Evolutionary conservation across 306 rosid species (phyloP), one percentile per base, ranked within the genome.

Genomic region (Canavalia ensiformis): DNA sequence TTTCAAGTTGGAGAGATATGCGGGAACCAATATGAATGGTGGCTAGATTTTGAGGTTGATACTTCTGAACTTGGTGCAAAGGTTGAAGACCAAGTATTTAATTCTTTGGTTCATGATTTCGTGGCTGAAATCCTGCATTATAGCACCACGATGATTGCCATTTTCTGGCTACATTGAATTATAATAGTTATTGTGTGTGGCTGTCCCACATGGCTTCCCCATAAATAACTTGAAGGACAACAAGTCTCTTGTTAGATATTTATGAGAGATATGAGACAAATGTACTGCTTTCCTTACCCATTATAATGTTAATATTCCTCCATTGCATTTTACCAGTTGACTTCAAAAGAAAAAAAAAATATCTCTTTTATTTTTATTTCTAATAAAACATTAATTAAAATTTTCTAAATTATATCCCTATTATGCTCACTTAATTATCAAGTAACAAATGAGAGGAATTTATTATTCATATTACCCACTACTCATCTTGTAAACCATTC

Each of bases 61-160:
- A 82, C 80, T 79, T 89, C 77, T 78, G 81, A 50, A 39, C 67
- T 88, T 0, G 95, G 91, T 10, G 82, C 82, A 8, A 89, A 90
- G 73, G 54, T 91, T 58, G 94, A 83, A 77, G 85, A 73, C 72
- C 89, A 86, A 72, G 84, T 91, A 57, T 77, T 89, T 18, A 73
- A 67, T 87, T 88, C 90, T 79, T 83, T 93, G 84, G 84, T 91
- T 30, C 88, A 91, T 74, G 97, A 91, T 62, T 55, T 89, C 25
- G 83, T 87, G 18, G 86, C 85, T 46, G 90, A 91, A 83, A 74
- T 87, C 75, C 41, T 81, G 68, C 81, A 69, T 67, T 81, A 69
- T 84, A 64, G 65, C 54, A 47, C 46, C 79, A 57, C 56, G 28
- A 68, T 68, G 56, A 45, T 41, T 65, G 9, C 37, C 47, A 4